These are phyloP conservation scores for Exophiala phaeomuriformis DNA, from an alignment of 2,329 filamentous ascomycete species.

Conservation along the genomic window DNA sequence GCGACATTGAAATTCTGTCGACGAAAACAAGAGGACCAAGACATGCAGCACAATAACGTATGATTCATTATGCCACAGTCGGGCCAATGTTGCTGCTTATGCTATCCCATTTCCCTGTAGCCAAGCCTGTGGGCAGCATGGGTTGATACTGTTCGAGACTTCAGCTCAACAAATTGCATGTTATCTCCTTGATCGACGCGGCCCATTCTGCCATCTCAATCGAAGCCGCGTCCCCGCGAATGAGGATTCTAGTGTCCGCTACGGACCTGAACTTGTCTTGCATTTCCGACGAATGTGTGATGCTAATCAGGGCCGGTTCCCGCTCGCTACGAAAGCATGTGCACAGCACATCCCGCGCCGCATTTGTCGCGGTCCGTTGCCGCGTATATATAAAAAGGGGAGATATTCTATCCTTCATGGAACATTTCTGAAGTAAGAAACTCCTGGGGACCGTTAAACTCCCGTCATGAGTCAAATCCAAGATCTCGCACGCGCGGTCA, in stretches of 20 bases:
- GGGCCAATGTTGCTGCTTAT: neutral
- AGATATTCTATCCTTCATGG: neutral
- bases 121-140: neutral
- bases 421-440: no score
- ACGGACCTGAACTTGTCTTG: no score
- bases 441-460: neutral
- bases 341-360: no score
- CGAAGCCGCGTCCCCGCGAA: no score
- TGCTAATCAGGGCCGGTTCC: no score
- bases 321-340: no score
- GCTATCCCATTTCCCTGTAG: neutral
- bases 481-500: slow-evolving; percentile 4
- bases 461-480: slow-evolving; percentile 10
- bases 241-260: no score
- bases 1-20: neutral
- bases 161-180: neutral
- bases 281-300: no score
- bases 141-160: neutral
- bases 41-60: neutral
- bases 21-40: neutral
- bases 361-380: no score
- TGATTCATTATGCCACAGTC: neutral
- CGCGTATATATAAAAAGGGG: neutral
- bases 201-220: neutral
- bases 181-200: neutral